Evolutionary conservation across 2,329 filamentous ascomycete species (phyloP).

Genomic region (Coniochaeta prunicola): DNA sequence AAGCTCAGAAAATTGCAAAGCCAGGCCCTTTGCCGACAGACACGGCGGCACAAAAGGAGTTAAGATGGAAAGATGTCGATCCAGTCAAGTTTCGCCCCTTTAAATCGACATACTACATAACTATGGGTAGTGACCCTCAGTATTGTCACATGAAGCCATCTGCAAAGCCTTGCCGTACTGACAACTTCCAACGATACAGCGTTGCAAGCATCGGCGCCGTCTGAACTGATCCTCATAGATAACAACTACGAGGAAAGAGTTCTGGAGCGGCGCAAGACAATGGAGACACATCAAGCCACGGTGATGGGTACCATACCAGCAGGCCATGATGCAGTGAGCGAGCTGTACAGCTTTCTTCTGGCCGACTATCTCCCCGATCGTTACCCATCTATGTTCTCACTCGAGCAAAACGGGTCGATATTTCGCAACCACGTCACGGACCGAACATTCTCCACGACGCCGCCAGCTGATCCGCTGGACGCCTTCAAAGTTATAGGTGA

Average conservation of each 20-base stretch:
- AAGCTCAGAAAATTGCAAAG: background rate
- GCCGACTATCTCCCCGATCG: slow-evolving; percentile 37
- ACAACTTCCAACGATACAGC: slow-evolving; percentile 20
- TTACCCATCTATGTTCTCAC: slow-evolving; percentile 39
- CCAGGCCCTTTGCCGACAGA: background rate
- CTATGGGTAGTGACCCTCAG: slow-evolving; percentile 34
- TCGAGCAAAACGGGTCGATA: slow-evolving; percentile 16
- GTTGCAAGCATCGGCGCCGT: slow-evolving; percentile 32
- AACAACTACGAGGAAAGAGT: slow-evolving; percentile 39
- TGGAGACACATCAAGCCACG: slow-evolving; percentile 27
- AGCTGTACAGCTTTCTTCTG: slow-evolving; percentile 42
- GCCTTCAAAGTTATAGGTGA: slow-evolving; percentile 36
- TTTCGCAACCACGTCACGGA: slow-evolving; percentile 34
- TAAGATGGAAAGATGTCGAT: slow-evolving; percentile 28
- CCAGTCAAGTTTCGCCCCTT: slow-evolving; percentile 38
- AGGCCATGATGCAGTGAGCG: slow-evolving; percentile 34
- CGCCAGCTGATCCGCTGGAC: slow-evolving; percentile 19
- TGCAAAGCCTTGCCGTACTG: slow-evolving; percentile 3
- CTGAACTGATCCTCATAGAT: slow-evolving; percentile 47
- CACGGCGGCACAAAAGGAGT: background rate
- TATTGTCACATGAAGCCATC: background rate
- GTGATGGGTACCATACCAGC: slow-evolving; percentile 34
- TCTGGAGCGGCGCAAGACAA: slow-evolving; percentile 27
- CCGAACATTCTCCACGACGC: slow-evolving; percentile 17
- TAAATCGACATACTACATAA: slow-evolving; percentile 46